Percentiles rank a stretch among this genome's conserved stretches.
phyloP scores from a whole-genome alignment of 2,329 filamentous ascomycete species.

The Orbilia quercus region DNA sequence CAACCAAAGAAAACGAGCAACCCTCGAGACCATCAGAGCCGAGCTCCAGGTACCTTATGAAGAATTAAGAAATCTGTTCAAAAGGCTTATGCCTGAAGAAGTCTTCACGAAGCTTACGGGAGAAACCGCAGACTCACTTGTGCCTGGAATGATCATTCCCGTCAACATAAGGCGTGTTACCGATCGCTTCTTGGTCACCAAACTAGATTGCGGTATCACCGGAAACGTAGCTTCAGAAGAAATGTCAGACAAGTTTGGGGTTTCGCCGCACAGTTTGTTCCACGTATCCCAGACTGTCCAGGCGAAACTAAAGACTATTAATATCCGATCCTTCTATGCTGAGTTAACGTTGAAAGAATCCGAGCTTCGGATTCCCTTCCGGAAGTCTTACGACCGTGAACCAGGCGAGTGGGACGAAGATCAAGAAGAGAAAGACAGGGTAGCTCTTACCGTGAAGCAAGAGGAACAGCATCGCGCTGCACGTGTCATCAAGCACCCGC shows the following conservation, averaged over 20 bases:
- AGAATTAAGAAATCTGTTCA: conserved; percentile 86
- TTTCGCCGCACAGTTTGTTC: conserved; percentile 71
- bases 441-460: conserved; percentile 86
- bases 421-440: conserved; percentile 82
- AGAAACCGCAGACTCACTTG: conserved; percentile 84
- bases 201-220: conserved; percentile 93
- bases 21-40: conserved; percentile 92
- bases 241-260: conserved; percentile 76
- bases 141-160: conserved; percentile 90
- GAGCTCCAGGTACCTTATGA: conserved; percentile 94
- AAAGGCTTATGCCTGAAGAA: conserved; percentile 76
- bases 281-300: conserved; percentile 84
- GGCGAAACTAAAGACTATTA: conserved; percentile 87
- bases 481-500: conserved; percentile 95
- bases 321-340: conserved; percentile 84
- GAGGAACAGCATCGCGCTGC: conserved; percentile 85
- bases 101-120: conserved; percentile 97
- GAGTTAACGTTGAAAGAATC: conserved; percentile 88
- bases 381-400: conserved; percentile 75
- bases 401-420: conserved; percentile 87
- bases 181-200: conserved; percentile 91
- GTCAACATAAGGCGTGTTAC: conserved; percentile 89
- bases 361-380: conserved; percentile 77
- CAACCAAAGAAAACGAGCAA: conserved; percentile 92
- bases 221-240: conserved; percentile 86